Base-by-base conservation (phyloP, 441 rosid genomes). In the Daphne laureola region DNA sequence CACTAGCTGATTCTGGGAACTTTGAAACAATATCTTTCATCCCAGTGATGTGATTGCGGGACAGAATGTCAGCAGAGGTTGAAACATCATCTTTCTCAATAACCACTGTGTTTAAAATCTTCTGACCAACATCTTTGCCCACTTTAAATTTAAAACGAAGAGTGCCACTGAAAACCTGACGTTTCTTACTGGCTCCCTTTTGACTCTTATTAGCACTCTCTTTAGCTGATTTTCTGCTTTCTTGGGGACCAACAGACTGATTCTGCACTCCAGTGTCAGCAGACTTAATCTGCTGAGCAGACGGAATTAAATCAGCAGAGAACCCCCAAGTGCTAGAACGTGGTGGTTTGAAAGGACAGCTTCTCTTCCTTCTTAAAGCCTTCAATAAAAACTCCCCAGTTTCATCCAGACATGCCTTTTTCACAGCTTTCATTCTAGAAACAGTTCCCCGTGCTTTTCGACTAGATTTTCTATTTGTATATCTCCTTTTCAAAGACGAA, bases 71-170 rank as follows among this genome's bases (percentile, higher is more conserved):
- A 57, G 63, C 64, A 55, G 80, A 68, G 16, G 61, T 61, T 15
- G 74, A 58, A 54, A 57, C 61, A 66, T 61, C 79, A 62, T 63
- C 73, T 53, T 65, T 72, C 68, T 77, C 65, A 21, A 80, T 71
- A 48, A 75, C 72, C 55, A 59, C 49, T 58, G 66, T 46, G 50
- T 69, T 71, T 56, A 63, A 40, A 67, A 69, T 75, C 60, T 55
- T 69, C 51, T 66, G 75, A 68, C 69, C 58, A 69, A 70, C 65
- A 60, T 64, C 76, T 21, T 83, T 86, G 56, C 97, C 93, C 71
- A 87, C 58, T 73, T 79, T 93, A 62, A 93, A 83, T 81, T 75
- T 89, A 70, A 93, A 67, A 26, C 93, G 87, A 42, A 90, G 78
- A 63, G 83, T 60, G 56, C 66, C 66, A 45, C 66, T 74, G 63